Evolutionary conservation across 768 basidiomycete genomes (phyloP).

Genomic region (Obba rivulosa): DNA sequence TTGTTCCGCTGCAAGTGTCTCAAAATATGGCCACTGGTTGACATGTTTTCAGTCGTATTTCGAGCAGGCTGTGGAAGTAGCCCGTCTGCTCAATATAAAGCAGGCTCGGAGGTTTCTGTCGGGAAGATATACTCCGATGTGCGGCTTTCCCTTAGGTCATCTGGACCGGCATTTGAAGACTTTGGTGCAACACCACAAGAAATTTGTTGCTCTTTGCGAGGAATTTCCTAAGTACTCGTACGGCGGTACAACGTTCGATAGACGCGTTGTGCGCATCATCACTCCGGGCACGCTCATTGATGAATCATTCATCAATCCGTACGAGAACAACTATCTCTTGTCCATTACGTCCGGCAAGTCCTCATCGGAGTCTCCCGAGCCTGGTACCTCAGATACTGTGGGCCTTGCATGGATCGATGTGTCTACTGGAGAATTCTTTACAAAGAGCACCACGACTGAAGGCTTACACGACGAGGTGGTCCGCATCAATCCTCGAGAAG

Average conservation of each 20-base stretch:
- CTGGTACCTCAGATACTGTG: not conserved
- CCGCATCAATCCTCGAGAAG: conserved; percentile 76
- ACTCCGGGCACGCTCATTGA: conserved; percentile 95
- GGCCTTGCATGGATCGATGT: conserved; percentile 94
- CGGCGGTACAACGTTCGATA: conserved; percentile 57
- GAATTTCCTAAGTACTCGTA: conserved; percentile 61
- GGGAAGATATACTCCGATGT: conserved; percentile 68
- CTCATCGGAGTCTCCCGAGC: not conserved
- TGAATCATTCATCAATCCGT: conserved; percentile 79
- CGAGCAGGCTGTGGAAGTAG: conserved; percentile 78
- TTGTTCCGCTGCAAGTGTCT: no score
- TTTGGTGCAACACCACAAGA: conserved; percentile 75
- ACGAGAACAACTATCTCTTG: conserved; percentile 87
- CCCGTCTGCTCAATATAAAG: conserved; percentile 76
- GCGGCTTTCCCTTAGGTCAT: conserved; percentile 84
- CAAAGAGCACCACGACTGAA: conserved; percentile 50
- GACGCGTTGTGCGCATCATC: conserved; percentile 81
- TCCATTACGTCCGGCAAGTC: conserved; percentile 40
- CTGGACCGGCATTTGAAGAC: conserved; percentile 84
- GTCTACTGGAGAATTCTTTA: conserved; percentile 91
- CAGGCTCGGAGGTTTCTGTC: conserved; percentile 74
- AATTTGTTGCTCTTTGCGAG: conserved; percentile 91
- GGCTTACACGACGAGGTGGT: conserved; percentile 75
- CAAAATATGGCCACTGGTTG: no score
- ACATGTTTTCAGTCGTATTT: conserved; percentile 73